Evolutionary conservation across 2,329 filamentous ascomycete genomes (phyloP).

Genomic region (Alternaria sp.): DNA sequence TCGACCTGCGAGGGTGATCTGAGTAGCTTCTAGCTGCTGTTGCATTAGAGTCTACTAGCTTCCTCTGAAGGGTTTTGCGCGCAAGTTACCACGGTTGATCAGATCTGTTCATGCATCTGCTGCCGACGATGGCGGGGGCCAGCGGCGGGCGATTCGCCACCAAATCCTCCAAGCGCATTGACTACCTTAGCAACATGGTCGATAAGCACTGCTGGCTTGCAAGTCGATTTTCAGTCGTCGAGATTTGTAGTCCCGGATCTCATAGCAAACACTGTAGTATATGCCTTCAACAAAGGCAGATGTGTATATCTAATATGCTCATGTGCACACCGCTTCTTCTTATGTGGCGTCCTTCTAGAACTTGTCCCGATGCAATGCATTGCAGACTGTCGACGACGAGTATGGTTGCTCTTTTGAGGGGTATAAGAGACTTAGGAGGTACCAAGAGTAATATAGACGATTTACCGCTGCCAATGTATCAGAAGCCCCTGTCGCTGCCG

Average conservation of each 20-base stretch:
- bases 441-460: neutral
- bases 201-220: neutral
- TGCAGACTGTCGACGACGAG: neutral
- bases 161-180: neutral
- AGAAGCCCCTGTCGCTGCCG: neutral
- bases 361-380: neutral
- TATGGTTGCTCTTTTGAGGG: neutral
- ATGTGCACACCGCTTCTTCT: slow-evolving; percentile 1
- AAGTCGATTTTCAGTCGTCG: neutral
- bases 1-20: neutral
- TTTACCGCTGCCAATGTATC: neutral
- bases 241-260: neutral
- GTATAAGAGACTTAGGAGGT: neutral
- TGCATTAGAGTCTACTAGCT: neutral
- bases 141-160: neutral
- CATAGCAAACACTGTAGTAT: neutral
- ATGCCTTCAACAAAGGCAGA: neutral
- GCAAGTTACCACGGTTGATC: neutral
- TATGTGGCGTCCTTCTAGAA: neutral
- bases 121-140: neutral
- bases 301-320: neutral
- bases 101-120: neutral
- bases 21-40: neutral
- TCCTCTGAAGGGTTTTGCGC: neutral
- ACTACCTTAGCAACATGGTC: neutral